Base-by-base conservation (phyloP, 257 asterid genomes). In the Marsdenia floribunda region DNA sequence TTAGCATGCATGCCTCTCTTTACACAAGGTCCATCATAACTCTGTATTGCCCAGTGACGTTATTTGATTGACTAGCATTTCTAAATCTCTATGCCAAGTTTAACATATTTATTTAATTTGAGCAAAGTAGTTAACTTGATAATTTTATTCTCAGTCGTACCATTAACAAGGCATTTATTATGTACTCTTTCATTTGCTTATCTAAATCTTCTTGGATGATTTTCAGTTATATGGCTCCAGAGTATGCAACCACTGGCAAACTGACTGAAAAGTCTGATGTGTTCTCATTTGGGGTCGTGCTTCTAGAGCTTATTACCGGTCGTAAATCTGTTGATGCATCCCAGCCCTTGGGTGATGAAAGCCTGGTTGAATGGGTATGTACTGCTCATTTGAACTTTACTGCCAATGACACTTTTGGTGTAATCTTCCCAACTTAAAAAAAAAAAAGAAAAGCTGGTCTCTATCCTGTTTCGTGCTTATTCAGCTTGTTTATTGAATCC, bases 241-340 rank as follows among this genome's bases (percentile, higher is more conserved):
- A 92, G 83, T 92, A 90, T 80, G 97, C 97, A 72, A 87, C 97
- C 76, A 86, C 87, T 24, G 97, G 97, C 70, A 92, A 92, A 87
- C 86, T 92, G 75, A 90, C 93, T 2, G 96, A 90, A 80, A 92
- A 92, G 73, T 92, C 96, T 26, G 97, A 92, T 77, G 96, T 92
- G 19, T 92, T 53, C 76, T 92, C 97, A 69, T 92, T 85, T 73
- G 97, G 96, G 5, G 93, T 90, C 66, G 97, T 90, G 79, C 96
- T 92, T 77, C 86, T 92, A 85, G 97, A 92, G 85, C 91, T 92
- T 80, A 90, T 92, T 54, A 92, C 96, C 3, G 96, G 97, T 40
- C 92, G 97, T 74, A 92, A 84, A 81, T 92, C 96, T 76, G 96
- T 90, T 68, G 97, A 92, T 79, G 65, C 90, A 53, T 88, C 97